Evolutionary conservation across 2,329 filamentous ascomycete species (phyloP), one percentile per base, ranked within the genome.

Genomic region (Pyricularia pennisetigena): DNA sequence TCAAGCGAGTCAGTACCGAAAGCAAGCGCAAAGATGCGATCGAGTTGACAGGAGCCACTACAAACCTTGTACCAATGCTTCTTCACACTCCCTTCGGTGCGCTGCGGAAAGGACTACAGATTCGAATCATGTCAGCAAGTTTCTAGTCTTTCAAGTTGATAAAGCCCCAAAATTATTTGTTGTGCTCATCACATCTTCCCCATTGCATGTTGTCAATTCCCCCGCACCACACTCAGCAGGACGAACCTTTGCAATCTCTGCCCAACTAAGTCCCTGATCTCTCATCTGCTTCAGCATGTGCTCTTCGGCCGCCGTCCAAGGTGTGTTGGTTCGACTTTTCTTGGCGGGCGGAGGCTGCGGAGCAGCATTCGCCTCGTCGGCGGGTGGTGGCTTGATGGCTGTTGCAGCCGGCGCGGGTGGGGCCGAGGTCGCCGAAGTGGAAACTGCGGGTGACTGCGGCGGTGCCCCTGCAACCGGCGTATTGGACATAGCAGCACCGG

Each of bases 61-160:
- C 80, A 68, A 82, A 93, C 92, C 86, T 98, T 98, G 80, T 99
- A 98, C 94, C 95, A 99, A 78, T 99, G 95, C 81, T 98, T 99
- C 85, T 98, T 99, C 26, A 99, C 95, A 75, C 94, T 97, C 8
- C 95, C 95, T 80, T 99, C 95, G 61, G 95, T 99, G 74, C 95
- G 86, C 28, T 88, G 89, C 12, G 95, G 94, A 77, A 99, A 99
- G 2, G 91, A 94, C 92, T 96, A 72, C 64, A 9, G n/a, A 24
- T 32, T 61, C 49, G 49, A 32, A 30, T 14, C 66, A 16, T 61
- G 41, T 57, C n/a, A 12, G 24, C 65, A 24, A 7, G 28, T 26
- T 6, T 49, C 20, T 5, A 29, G n/a, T 29, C 24, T 24, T 12
- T 14, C 32, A 16, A 3, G 57, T 41, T 23, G 6, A 30, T 35